Conservation (phyloP, 2,329 filamentous ascomycete species). For the Emergomyces orientalis region DNA sequence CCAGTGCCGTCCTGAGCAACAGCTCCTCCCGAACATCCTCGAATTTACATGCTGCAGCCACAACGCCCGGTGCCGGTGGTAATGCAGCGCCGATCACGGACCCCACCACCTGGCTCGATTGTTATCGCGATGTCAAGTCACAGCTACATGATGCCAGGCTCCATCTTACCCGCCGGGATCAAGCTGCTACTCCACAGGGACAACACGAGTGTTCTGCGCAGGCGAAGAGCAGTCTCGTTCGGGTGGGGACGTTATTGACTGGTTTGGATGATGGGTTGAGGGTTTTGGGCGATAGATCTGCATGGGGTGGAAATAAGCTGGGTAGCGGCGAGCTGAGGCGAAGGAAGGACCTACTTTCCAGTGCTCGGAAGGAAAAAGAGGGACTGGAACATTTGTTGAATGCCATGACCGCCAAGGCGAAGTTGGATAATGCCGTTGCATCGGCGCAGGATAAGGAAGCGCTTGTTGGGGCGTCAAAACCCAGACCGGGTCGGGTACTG, state of each 20-base stretch:
- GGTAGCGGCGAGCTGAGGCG: conserved; percentile 54
- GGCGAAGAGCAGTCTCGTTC: conserved; percentile 51
- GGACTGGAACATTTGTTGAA: conserved; percentile 52
- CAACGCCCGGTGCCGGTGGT: conserved; percentile 29
- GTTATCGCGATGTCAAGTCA: conserved; percentile 50
- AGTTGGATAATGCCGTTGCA: conserved; percentile 39
- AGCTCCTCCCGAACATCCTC: conserved; percentile 26
- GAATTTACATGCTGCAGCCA: conserved; percentile 36
- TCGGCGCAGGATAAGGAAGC: conserved; percentile 38
- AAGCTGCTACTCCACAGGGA: conserved; percentile 48
- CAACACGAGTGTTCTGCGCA: conserved; percentile 55
- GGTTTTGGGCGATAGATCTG: conserved; percentile 25
- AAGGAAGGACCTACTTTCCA: conserved; percentile 48
- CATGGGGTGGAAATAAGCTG: conserved; percentile 31
- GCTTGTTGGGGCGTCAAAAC: conserved; percentile 27
- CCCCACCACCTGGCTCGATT: conserved; percentile 54
- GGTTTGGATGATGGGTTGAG: conserved; percentile 50
- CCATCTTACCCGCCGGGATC: conserved; percentile 51
- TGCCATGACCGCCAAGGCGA: conserved; percentile 46
- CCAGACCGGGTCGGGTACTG: conserved; percentile 42
- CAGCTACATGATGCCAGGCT: conserved; percentile 52
- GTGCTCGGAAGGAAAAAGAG: conserved; percentile 52
- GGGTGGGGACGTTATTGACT: conserved; percentile 46
- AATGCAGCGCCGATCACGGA: conserved; percentile 36
- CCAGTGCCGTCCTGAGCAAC: conserved; percentile 31